Evolutionary conservation across 768 basidiomycete species (phyloP), one percentile per base, ranked within the genome.

Genomic region (Russula brevipes): DNA sequence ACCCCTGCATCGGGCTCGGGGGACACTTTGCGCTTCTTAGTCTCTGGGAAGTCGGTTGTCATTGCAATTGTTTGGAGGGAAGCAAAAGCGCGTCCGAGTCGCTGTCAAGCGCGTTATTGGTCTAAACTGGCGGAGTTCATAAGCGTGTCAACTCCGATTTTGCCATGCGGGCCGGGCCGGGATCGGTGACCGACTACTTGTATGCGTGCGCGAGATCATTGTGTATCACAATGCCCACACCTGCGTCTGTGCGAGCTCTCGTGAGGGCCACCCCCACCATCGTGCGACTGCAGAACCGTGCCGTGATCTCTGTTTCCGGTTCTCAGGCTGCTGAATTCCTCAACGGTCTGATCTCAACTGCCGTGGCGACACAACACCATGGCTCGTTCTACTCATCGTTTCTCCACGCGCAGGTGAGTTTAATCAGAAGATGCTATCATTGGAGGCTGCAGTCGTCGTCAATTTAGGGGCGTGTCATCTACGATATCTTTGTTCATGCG

Each of bases 401-500:
- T 70, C 76, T 94, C 16, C 87, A 90, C 70, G 87, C 92, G 57
- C 89, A 92, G 80, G 91, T 84, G 73, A 66, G 80, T 72, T 51
- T 39, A 62, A 7, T 31, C 47, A 14, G 41, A 35, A n/a, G 17
- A 35, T 35, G 49, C 30, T 68, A 71, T 4, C 53, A 44, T 10
- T 54, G 63, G 11, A 11, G 50, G 31, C 61, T 70, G 1, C 68
- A 57, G 4, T 55, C 58, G 24, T 66, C 64, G 33, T 70, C 69
- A 5, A 54, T 30, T 11, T 53, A 95, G 94, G 96, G 96, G 45
- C 82, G 94, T 71, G 85, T 98, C 36, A 77, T 97, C 51, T 87
- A 94, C 71, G 95, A 98, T 73, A 76, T 88, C 55, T 94, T 98
- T 74, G 79, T 97, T 65, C 91, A 92, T 72, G 85, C 87, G 14